Conservation (phyloP, 768 basidiomycete species). For the Amanita brunnescens region DNA sequence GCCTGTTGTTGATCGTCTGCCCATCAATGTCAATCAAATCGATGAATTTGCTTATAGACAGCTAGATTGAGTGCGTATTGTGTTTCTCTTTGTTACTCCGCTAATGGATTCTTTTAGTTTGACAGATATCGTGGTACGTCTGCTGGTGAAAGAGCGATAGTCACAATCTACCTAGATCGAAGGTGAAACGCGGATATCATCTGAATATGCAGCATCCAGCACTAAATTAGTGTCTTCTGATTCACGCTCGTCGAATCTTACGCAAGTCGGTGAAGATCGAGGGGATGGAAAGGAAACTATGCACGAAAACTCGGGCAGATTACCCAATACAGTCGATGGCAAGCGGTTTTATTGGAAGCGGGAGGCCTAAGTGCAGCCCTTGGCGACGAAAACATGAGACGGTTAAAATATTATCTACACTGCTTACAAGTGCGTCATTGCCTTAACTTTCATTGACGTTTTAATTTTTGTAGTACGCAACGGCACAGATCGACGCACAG, state of each 20-base stretch:
- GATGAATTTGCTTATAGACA: constrained; percentile 89
- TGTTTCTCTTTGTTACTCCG: background rate
- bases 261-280: constrained; percentile 12
- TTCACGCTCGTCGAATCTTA: constrained; percentile 19
- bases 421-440: constrained; percentile 67
- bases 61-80: constrained; percentile 61
- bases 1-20: constrained; percentile 73
- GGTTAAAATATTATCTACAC: constrained; percentile 76
- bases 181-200: constrained; percentile 13
- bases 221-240: constrained; percentile 18
- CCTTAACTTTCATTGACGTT: constrained; percentile 2
- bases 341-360: constrained; percentile 79
- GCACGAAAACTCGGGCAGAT: constrained; percentile 33
- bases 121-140: constrained; percentile 42
- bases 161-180: constrained; percentile 16
- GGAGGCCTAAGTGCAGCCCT: constrained; percentile 83
- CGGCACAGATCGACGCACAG: constrained; percentile 79
- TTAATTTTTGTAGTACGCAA: constrained; percentile 67
- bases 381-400: constrained; percentile 85
- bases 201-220: constrained; percentile 12
- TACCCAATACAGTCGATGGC: constrained; percentile 71
- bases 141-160: constrained; percentile 14
- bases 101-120: constrained; percentile 23
- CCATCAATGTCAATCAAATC: constrained; percentile 61
- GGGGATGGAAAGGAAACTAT: background rate